Base-by-base conservation (phyloP, 129 eudicot genomes). In the Lonicera japonica region DNA sequence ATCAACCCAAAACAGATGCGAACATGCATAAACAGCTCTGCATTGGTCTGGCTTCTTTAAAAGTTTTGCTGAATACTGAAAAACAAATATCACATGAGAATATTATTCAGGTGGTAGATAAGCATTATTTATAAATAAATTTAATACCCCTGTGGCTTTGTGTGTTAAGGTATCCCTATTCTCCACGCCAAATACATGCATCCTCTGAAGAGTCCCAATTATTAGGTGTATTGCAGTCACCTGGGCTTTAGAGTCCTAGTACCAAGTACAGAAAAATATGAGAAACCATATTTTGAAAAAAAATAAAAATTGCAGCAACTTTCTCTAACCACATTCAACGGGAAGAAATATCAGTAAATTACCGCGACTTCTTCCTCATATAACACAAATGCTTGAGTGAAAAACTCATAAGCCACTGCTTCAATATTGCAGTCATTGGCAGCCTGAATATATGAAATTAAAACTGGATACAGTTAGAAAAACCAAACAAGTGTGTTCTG, bases 331-430 rank as follows among this genome's bases (percentile, higher is more conserved):
- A 63, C 48, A 53, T 62, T 47, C 38, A 59, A 38, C 17, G 12
- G 19, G 29, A 23, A 20, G 34, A 70, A 70, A 23, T n/a, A 18
- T 39, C 20, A 13, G 21, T 64, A 50, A 79, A 56, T 60, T 87
- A 92, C 99, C 83, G 89, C 92, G 29, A 92, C 77, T 85, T 92
- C 99, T 85, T 92, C 99, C 76, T 92, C 99, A 13, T 92, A 92
- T 40, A 92, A 65, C 36, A 92, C 83, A 79, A 92, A 92, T 63
- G 99, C 99, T 74, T 88, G 96, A 40, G 95, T 92, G 70, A 92
- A 92, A 65, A 85, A 88, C 9, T 92, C 99, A 83, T 92, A 92
- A 46, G 99, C 99, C 76, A 92, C 79, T 60, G 95, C 86, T 77
- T 92, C 99, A 56, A 92, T 79, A 70, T 88, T 95, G 68, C 96